Percentiles rank a stretch among this genome's conserved stretches.
Evolutionary conservation across 805 yeast genomes (phyloP).

Genomic region (Nematodospora valgi): DNA sequence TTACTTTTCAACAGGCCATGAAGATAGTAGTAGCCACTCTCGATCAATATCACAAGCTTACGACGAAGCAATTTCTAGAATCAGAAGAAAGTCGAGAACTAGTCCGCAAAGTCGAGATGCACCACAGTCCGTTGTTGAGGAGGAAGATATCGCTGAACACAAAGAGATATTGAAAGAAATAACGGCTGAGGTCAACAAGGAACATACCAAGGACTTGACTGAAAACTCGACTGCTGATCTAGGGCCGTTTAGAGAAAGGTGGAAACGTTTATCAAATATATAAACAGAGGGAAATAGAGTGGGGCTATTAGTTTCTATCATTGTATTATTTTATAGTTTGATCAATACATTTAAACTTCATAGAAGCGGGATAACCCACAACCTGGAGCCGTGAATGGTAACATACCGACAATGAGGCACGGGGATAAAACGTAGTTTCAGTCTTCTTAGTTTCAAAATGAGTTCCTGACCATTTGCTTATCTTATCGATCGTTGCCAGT

Average conservation of each 20-base stretch:
- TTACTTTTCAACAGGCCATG: background rate
- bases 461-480: no score
- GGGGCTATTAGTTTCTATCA: no score
- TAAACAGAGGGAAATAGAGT: no score
- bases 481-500: no score
- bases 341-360: no score
- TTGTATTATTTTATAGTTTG: no score
- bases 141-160: background rate
- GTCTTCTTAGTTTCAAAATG: no score
- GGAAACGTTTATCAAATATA: conserved; percentile 6
- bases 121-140: no score
- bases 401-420: no score
- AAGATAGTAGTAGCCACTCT: conserved; percentile 17
- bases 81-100: conserved; percentile 1
- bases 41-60: conserved; percentile 31
- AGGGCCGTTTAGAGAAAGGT: conserved; percentile 9
- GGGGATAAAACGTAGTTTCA: no score
- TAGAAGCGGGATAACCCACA: no score
- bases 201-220: conserved; percentile 5
- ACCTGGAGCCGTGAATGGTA: no score
- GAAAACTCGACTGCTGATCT: conserved; percentile 7
- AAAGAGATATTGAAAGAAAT: conserved; percentile 3
- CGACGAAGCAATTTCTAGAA: conserved; percentile 21
- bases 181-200: background rate
- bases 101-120: conserved; percentile 1